Percentiles rank a stretch among this genome's conserved stretches.
phyloP scores from a whole-genome alignment of 768 basidiomycete species.

The Epithele typhae region DNA sequence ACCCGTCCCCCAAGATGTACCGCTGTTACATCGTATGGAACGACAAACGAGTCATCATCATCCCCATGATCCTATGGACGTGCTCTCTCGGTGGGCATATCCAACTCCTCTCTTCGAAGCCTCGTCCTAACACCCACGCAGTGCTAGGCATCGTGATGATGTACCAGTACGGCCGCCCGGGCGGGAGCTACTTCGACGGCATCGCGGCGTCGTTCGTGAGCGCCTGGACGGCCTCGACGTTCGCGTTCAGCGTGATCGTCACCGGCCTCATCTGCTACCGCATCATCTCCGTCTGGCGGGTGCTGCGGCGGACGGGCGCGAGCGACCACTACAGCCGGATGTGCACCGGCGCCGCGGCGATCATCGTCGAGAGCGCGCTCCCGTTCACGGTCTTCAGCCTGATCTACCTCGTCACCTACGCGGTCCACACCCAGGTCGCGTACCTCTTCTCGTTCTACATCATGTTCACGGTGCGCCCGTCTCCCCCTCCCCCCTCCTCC shows the following conservation, averaged over 20 bases:
- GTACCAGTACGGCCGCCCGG: slow-evolving; percentile 34
- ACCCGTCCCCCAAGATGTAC: too few relatives aligned
- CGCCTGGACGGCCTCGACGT: slow-evolving; percentile 37
- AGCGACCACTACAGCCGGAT: slow-evolving; percentile 20
- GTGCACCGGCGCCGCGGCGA: slow-evolving; percentile 35
- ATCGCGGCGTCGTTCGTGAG: slow-evolving; percentile 34
- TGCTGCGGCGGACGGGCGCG: slow-evolving; percentile 16
- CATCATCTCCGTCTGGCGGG: slow-evolving; percentile 29
- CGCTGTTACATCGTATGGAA: slow-evolving; percentile 26
- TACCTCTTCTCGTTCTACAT: slow-evolving; percentile 39
- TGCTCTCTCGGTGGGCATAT: slow-evolving; percentile 18
- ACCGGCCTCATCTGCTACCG: slow-evolving; percentile 38
- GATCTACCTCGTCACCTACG: slow-evolving; percentile 36
- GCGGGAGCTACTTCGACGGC: slow-evolving; percentile 37
- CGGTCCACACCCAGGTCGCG: slow-evolving; percentile 27
- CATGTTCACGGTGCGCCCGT: slow-evolving; percentile 37
- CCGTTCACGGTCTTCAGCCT: slow-evolving; percentile 36
- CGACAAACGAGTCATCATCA: slow-evolving; percentile 13
- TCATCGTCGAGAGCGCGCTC: slow-evolving; percentile 38
- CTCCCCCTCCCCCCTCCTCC: background rate
- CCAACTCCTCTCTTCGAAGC: background rate
- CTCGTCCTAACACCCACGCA: too few relatives aligned
- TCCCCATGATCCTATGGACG: slow-evolving; percentile 21
- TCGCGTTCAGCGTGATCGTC: slow-evolving; percentile 38
- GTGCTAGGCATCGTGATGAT: slow-evolving; percentile 37